Evolutionary conservation across 73 alveolate species (phyloP).

Genomic region (Paramecium primaurelia): DNA sequence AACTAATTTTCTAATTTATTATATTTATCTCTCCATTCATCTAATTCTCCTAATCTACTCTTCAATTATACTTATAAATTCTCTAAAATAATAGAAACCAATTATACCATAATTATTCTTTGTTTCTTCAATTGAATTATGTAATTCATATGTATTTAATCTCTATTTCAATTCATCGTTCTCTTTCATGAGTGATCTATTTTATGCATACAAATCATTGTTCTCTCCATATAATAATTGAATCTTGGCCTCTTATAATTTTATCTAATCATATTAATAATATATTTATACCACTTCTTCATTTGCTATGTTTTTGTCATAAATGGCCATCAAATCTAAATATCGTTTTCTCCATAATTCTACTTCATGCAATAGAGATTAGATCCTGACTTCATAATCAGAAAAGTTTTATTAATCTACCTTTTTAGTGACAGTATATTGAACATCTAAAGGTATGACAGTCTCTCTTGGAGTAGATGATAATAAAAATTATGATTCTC

Average conservation of each 20-base stretch:
- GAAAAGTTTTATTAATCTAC: neutral
- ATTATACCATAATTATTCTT: neutral
- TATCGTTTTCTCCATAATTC: constrained; percentile 51
- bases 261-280: neutral
- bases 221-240: neutral
- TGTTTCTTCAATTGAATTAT: neutral
- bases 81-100: neutral
- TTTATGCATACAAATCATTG: neutral
- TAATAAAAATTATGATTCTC: neutral
- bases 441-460: constrained; percentile 13
- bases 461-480: neutral
- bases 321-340: neutral
- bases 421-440: constrained; percentile 29
- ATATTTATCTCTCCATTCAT: constrained; percentile 21
- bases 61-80: neutral
- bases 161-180: neutral
- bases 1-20: neutral
- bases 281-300: neutral
- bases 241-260: neutral
- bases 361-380: constrained; percentile 5
- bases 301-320: constrained; percentile 34
- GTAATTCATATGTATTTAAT: neutral
- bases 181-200: neutral
- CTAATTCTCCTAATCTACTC: constrained; percentile 17
- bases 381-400: constrained; percentile 36